Evolutionary conservation across 371 early-diverging fungal genomes (phyloP), one percentile per base, ranked within the genome.

Genomic region (Mortierella sp.): DNA sequence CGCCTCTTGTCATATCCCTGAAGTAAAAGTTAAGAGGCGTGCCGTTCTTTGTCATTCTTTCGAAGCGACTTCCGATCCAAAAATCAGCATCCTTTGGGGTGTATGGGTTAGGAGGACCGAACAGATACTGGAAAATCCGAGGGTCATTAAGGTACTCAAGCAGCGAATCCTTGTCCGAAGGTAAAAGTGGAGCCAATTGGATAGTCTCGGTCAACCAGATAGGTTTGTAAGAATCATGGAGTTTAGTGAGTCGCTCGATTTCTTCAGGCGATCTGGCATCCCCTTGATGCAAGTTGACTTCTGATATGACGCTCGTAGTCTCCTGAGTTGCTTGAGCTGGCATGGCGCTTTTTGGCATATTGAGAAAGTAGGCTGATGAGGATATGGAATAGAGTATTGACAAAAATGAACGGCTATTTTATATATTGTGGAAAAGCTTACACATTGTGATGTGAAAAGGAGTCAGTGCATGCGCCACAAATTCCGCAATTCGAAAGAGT

Each of bases 141-240:
- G 61, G 43, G 58, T 71, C 72, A 57, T 76, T 81, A n/a, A 76
- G 17, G 57, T 75, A 37, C 23, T 49, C 37, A 47, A 75, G 13
- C 29, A 71, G 26, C 5, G 63, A 29, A 7, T 68, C 66, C 49
- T 57, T 65, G 53, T 81, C 82, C 2, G 82, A 61, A 23, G 71
- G 66, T 7, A 67, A 40, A 15, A 63, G 42, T 8, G 76, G 82
- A 5, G 56, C 59, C 9, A 72, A 37, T 32, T 81, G 72, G 47
- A 81, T 72, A 32, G 82, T 76, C 13, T 76, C 68, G 6, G 82
- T 81, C 26, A 81, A 37, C 75, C 80, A 79, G 26, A 66, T 19
- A 10, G 74, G 74, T 19, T 32, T n/a, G 51, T 34, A 65, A 9
- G 74, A 63, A 49, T 79, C 64, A 43, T 79, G 73, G n/a, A 66